Evolutionary conservation across 768 basidiomycete genomes (phyloP), one percentile per base, ranked within the genome.

Genomic region (Sarcomyxa edulis): DNA sequence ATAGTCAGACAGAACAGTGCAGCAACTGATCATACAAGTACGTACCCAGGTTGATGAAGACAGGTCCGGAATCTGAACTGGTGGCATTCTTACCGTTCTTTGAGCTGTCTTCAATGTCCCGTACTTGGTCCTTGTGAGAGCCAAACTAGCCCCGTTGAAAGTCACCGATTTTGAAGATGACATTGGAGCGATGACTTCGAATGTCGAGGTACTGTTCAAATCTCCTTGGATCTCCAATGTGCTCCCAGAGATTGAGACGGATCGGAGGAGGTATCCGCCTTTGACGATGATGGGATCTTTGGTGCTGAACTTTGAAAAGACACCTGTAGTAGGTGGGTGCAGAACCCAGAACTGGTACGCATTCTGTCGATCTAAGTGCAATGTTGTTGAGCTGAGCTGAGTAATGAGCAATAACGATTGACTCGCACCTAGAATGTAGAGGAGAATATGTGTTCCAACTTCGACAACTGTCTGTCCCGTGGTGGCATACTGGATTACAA

Each of bases 311-410:
- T 55, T 49, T 20, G 59, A 54, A 30, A 66, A 66, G 10, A 57
- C 36, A 18, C 68, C 65, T 3, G 50, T 45, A 8, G 64, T 53
- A 14, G 64, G 59, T 1, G 64, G 69, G 37, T 73, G 63, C 43
- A 73, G 53, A 21, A 71, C 63, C 72, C 73, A 74, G 50, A 71
- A 72, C 39, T 71, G 58, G 41, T 74, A 74, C 4, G 73, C 73
- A 23, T 61, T 69, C 27, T 55, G 52, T 25, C 69, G 71, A 48
- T 75, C 73, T 73, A 35, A 2, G n/a, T n/a, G n/a, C 2, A 2
- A n/a, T 15, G 11, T 16, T n/a, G 10, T 25, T 22, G 10, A 25
- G 35, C 3, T 12, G 20, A n/a, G n/a, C 26, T 12, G 14, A 39
- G 28, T 16, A 32, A 24, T 18, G n/a, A 23, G 7, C n/a, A 39